Conservation (phyloP, 163 green algal genomes). For the Volvox carteri region DNA sequence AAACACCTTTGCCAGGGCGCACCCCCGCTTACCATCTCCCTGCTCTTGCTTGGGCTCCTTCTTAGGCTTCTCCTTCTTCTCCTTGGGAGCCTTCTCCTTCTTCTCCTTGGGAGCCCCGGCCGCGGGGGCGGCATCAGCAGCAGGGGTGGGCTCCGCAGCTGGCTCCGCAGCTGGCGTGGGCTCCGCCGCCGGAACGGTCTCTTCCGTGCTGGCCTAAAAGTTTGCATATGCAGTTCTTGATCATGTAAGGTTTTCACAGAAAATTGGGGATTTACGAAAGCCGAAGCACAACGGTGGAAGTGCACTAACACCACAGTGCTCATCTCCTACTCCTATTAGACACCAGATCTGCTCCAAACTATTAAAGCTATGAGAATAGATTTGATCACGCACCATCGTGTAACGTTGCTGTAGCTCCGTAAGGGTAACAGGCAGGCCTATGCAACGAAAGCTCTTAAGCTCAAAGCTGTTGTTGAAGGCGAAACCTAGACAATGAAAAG, state of each 20-base stretch:
- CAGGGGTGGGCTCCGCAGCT: neutral
- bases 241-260: neutral
- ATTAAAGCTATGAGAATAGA: too few relatives aligned
- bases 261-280: too few relatives aligned
- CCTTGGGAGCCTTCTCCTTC: constrained; percentile 67
- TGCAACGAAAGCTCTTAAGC: neutral
- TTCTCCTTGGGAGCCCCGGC: constrained; percentile 56
- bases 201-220: constrained; percentile 21
- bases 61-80: constrained; percentile 70
- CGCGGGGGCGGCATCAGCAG: neutral
- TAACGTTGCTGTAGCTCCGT: neutral
- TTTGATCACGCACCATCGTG: constrained; percentile 33
- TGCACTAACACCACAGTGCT: too few relatives aligned
- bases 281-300: too few relatives aligned
- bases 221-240: neutral
- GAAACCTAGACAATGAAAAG: neutral
- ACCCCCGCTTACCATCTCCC: neutral
- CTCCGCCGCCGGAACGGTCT: neutral
- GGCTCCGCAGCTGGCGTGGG: neutral
- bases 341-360: too few relatives aligned
- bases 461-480: neutral
- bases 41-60: constrained; percentile 58
- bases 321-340: too few relatives aligned
- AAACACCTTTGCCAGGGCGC: neutral
- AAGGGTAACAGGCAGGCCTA: neutral